Evolutionary conservation across 768 basidiomycete species (phyloP).

Genomic region (Xerocomus potaroensis): DNA sequence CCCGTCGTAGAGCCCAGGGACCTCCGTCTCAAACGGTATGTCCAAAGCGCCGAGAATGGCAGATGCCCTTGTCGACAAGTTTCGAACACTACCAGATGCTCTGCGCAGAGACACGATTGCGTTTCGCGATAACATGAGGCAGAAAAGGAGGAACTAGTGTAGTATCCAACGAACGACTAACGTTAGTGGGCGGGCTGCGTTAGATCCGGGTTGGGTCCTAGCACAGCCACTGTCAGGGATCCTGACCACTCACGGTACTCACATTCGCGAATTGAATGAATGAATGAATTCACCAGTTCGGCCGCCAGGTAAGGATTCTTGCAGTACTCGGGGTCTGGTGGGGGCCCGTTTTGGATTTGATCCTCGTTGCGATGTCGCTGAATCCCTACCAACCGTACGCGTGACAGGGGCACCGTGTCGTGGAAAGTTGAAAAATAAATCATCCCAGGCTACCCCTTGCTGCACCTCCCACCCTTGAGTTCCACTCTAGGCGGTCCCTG

Average conservation of each 20-base stretch:
- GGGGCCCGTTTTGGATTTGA: slow-evolving; percentile 13
- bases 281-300: slow-evolving; percentile 1
- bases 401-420: slow-evolving; percentile 26
- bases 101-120: slow-evolving; percentile 7
- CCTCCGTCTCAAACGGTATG: slow-evolving; percentile 50
- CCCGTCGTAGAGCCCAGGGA: slow-evolving; percentile 79
- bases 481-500: slow-evolving; percentile 7
- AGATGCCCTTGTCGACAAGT: slow-evolving; percentile 68
- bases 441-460: slow-evolving; percentile 18
- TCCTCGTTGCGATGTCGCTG: slow-evolving; percentile 26
- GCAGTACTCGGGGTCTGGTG: slow-evolving; percentile 19
- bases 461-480: slow-evolving; percentile 11
- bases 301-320: slow-evolving; percentile 2
- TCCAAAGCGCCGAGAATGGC: slow-evolving; percentile 60
- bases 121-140: slow-evolving; percentile 24
- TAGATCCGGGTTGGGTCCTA: neutral
- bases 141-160: neutral
- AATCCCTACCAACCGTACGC: slow-evolving; percentile 3
- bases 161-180: neutral
- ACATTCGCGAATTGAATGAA: too few species aligned
- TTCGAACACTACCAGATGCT: slow-evolving; percentile 27
- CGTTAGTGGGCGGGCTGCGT: neutral
- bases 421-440: slow-evolving; percentile 21
- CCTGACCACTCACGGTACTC: neutral
- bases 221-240: slow-evolving; percentile 19